A percentile compares a stretch with the other conserved stretches of the same genome.
phyloP scores from a whole-genome alignment of 129 eudicot genomes.

The Erigeron canadensis region DNA sequence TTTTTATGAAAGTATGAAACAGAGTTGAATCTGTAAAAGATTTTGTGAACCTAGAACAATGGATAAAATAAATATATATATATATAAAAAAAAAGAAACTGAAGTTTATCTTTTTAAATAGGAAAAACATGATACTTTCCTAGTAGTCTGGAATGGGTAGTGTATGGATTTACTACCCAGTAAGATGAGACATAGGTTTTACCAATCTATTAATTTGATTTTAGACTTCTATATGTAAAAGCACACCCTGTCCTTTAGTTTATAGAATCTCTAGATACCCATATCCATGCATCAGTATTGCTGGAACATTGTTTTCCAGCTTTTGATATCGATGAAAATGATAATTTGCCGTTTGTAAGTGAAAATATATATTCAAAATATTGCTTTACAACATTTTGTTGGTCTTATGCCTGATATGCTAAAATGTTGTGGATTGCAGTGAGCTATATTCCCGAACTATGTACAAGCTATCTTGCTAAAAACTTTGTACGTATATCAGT shows the following conservation, averaged over 20 bases:
- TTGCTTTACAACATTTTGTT: conserved; percentile 15
- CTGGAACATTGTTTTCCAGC: neutral
- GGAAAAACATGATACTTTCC: conserved; percentile 7
- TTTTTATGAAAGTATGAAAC: neutral
- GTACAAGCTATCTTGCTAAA: conserved; percentile 75
- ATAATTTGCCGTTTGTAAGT: neutral
- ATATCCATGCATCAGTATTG: neutral
- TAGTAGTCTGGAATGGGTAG: neutral
- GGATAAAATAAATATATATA: neutral
- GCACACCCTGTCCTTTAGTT: neutral
- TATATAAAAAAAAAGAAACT: neutral
- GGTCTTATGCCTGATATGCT: conserved; percentile 42
- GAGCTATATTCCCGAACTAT: conserved; percentile 54
- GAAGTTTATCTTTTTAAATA: neutral
- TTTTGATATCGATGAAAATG: conserved; percentile 10
- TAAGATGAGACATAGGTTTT: neutral
- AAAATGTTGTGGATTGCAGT: conserved; percentile 65
- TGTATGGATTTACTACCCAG: neutral
- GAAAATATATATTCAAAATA: too few species aligned
- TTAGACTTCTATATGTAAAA: neutral
- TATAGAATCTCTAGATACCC: neutral
- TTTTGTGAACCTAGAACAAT: neutral
- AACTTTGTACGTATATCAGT: conserved; percentile 70
- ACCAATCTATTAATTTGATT: conserved; percentile 1
- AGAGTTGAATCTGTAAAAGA: neutral